Evolutionary conservation across 192 early-diverging fungal genomes (phyloP), one percentile per base, ranked within the genome.

Genomic region (Coemansia sp.): DNA sequence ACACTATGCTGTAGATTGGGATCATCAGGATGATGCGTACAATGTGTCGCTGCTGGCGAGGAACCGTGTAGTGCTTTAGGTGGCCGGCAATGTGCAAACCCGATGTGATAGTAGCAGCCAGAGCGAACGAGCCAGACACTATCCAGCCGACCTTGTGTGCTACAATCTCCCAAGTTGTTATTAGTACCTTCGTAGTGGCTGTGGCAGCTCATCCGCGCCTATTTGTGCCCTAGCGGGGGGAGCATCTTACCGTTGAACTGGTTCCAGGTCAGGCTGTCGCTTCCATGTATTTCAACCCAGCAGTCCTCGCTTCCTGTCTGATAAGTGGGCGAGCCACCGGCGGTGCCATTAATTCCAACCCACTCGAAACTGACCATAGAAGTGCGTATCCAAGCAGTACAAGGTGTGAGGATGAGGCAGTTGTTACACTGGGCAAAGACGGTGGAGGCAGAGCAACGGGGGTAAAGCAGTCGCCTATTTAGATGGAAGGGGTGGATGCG

Each of bases 1-100:
- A 86, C 37, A 91, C 85, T 35, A 89, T 72, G 45, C 88, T 74
- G 73, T 93, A 93, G 34, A 91, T 80, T 0, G 91, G 89, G 58
- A 90, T 86, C 73, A 93, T 85, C 24, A 92, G 79, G 21, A 90
- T 70, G 36, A 92, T 89, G 43, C 91, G 87, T 53, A 92, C 88
- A 28, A 92, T 89, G 56, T 87, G 87, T n/a, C 89, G 85, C 70
- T 92, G 91, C 57, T 90, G 84, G n/a, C 82, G 56, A 9, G 91
- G 91, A 31, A 83, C 76, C 11, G 65, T 84, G 63, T 88, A 88
- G 71, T 86, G 68, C 63, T 75, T 77, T 16, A 85, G 77, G 71
- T 88, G 87, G 43, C 61, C 70, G 23, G 74, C 66, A 13, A 88
- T 74, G 20, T 86, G 79, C 9, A 82, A 20, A 24, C 71, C 71